These are phyloP conservation scores for Graphilbum fragrans DNA, from an alignment of 2,329 filamentous ascomycete genomes.

Conservation along the genomic window DNA sequence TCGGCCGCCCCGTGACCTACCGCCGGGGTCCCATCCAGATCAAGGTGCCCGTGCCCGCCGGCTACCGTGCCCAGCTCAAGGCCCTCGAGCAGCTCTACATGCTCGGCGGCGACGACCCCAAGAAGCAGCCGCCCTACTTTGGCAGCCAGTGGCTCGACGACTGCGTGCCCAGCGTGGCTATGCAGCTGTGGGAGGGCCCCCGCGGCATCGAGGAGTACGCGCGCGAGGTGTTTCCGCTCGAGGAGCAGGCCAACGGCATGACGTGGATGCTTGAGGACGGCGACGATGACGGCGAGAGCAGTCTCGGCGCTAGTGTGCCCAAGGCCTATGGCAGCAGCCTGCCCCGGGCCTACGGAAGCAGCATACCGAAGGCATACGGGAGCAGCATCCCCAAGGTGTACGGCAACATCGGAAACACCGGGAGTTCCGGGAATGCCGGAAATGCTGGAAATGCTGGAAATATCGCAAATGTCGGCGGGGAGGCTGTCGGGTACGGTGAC, in stretches of 20 bases:
- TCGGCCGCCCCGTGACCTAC: constrained; percentile 70
- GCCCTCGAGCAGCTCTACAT: constrained; percentile 50
- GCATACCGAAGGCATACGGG: constrained; percentile 26
- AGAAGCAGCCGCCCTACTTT: constrained; percentile 52
- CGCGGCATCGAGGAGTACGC: constrained; percentile 90
- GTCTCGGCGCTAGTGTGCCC: constrained; percentile 42
- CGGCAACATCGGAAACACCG: neutral
- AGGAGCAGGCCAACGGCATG: constrained; percentile 87
- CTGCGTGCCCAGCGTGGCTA: constrained; percentile 60
- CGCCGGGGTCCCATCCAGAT: constrained; percentile 68
- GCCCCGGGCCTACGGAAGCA: too few relatives aligned
- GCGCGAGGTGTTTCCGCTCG: constrained; percentile 82
- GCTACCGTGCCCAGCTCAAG: constrained; percentile 80
- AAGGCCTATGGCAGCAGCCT: constrained; percentile 17
- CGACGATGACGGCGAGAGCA: constrained; percentile 24
- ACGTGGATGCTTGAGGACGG: constrained; percentile 70
- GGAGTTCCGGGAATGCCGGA: neutral
- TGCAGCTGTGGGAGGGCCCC: constrained; percentile 83
- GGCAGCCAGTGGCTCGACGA: constrained; percentile 43
- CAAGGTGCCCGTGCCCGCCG: constrained; percentile 72
- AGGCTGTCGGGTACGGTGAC: too few relatives aligned
- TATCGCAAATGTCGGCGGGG: too few relatives aligned
- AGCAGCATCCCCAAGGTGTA: too few relatives aligned
- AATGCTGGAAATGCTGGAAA: neutral
- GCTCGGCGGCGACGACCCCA: constrained; percentile 34